A percentile compares a stretch with the other conserved stretches of the same genome.
phyloP scores from a whole-genome alignment of 768 basidiomycete genomes.

The Trametes elegans region DNA sequence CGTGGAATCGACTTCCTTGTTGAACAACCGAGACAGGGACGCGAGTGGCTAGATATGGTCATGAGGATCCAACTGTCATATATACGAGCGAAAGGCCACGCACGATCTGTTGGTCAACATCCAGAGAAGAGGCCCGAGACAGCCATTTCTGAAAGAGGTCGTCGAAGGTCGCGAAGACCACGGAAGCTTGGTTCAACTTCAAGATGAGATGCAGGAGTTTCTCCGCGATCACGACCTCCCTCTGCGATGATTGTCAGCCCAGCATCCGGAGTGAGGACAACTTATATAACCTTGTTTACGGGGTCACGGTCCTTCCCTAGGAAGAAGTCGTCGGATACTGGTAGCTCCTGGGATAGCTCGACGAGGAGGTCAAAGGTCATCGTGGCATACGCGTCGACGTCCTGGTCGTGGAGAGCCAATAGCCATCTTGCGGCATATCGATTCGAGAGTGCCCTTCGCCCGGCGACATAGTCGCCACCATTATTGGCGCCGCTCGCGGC shows the following conservation, averaged over 20 bases:
- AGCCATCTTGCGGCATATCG: constrained; percentile 70
- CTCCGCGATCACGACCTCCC: constrained; percentile 19
- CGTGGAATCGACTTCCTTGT: constrained; percentile 44
- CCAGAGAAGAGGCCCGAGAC: constrained; percentile 38
- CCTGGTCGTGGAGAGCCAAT: constrained; percentile 61
- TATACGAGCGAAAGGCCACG: not conserved
- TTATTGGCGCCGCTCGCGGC: constrained; percentile 46
- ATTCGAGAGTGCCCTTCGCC: constrained; percentile 49
- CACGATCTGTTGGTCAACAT: constrained; percentile 41
- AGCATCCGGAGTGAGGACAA: not conserved
- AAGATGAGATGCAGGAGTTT: constrained; percentile 47
- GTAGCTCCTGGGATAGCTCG: constrained; percentile 41
- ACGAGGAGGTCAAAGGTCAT: constrained; percentile 53
- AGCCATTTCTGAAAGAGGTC: constrained; percentile 61
- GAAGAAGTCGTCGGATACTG: constrained; percentile 17
- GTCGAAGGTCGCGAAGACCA: constrained; percentile 58
- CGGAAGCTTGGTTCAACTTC: constrained; percentile 50
- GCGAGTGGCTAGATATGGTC: constrained; percentile 42
- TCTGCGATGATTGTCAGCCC: not conserved
- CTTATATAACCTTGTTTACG: constrained; percentile 6
- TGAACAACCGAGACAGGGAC: constrained; percentile 57
- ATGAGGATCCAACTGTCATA: constrained; percentile 1
- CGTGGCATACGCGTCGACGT: constrained; percentile 49
- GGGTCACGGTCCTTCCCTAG: constrained; percentile 14
- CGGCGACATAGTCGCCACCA: constrained; percentile 69